phyloP scores from a whole-genome alignment of 2,329 filamentous ascomycete species.

The Ascochyta clinopodiicola region DNA sequence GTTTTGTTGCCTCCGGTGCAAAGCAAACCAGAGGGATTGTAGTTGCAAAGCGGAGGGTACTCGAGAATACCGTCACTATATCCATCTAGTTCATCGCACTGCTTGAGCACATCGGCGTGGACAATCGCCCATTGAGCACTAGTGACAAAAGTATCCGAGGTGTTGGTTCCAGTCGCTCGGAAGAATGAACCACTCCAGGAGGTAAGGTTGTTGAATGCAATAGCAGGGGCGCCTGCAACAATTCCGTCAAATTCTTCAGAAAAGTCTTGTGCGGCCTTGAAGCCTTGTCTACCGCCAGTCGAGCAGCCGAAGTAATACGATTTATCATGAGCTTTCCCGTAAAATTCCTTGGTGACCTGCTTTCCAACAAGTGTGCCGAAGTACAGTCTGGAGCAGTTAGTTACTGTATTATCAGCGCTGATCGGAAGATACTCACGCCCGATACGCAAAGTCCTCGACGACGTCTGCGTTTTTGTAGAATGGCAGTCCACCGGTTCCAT shows the following conservation, averaged over 20 bases:
- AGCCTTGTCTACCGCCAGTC: conserved; percentile 48
- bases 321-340: conserved; percentile 50
- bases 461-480: conserved; percentile 57
- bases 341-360: conserved; percentile 50
- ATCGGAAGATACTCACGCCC: conserved; percentile 37
- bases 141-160: conserved; percentile 50
- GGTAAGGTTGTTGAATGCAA: conserved; percentile 44
- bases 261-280: conserved; percentile 43
- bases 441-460: conserved; percentile 57
- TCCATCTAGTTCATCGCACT: conserved; percentile 60
- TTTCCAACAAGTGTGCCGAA: conserved; percentile 48
- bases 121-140: conserved; percentile 48
- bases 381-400: conserved; percentile 36
- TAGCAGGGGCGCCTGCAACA: conserved; percentile 43
- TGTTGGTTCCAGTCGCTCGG: conserved; percentile 31
- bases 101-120: conserved; percentile 53
- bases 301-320: conserved; percentile 49
- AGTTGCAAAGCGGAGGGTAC: conserved; percentile 54
- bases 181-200: conserved; percentile 45
- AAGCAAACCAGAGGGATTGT: conserved; percentile 49
- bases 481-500: conserved; percentile 53
- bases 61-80: conserved; percentile 58
- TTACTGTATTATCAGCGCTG: not conserved
- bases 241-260: conserved; percentile 49
- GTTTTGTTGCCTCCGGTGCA: conserved; percentile 39